Conservation (phyloP, 75 land plant genomes). For the Cryptomeria japonica region DNA sequence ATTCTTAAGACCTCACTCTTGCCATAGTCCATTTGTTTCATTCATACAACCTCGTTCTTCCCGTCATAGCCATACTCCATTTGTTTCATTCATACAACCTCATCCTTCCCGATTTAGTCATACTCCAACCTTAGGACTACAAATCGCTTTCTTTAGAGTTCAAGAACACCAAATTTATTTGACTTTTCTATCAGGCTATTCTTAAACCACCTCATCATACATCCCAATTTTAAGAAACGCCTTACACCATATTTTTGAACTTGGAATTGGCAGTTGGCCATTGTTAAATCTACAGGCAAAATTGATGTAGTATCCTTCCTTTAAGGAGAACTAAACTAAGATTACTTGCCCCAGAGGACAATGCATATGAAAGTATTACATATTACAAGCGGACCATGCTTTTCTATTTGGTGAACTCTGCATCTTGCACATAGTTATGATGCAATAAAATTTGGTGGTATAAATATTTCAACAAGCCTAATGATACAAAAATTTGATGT, state of each 20-base stretch:
- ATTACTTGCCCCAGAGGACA: background rate
- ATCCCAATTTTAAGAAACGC: background rate
- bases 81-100: background rate
- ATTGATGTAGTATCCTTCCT: background rate
- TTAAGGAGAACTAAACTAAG: background rate
- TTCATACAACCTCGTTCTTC: background rate
- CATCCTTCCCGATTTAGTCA: background rate
- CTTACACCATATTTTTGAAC: background rate
- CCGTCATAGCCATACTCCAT: background rate
- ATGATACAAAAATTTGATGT: slow-evolving; percentile 12
- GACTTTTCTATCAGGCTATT: background rate
- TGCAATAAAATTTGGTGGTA: slow-evolving; percentile 8
- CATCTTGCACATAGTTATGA: slow-evolving; percentile 8
- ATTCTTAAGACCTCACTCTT: too few species aligned
- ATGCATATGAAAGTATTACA: background rate
- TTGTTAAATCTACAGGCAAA: background rate
- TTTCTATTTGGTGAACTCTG: background rate
- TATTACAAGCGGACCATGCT: background rate
- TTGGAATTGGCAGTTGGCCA: background rate
- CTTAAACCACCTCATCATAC: background rate
- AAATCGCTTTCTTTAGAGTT: background rate
- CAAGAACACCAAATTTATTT: background rate
- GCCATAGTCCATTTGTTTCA: background rate
- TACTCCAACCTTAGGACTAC: background rate
- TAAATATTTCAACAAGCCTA: slow-evolving; percentile 8